These are phyloP conservation scores for Polytolypa hystricis DNA, from an alignment of 2,329 filamentous ascomycete genomes.

Conservation along the genomic window DNA sequence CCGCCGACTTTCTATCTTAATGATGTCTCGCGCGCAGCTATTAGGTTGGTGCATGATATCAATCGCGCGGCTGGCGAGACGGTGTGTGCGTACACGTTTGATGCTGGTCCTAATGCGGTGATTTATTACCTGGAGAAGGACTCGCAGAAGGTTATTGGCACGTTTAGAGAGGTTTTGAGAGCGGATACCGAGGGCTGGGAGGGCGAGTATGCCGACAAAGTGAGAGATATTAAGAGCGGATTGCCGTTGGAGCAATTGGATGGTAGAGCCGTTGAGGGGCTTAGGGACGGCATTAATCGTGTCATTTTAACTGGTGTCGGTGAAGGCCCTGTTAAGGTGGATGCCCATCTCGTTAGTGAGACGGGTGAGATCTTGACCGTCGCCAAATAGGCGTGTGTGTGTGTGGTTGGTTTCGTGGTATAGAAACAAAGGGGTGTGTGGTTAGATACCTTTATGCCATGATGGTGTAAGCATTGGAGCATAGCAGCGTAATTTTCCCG, in stretches of 20 bases:
- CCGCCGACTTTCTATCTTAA: constrained; percentile 99
- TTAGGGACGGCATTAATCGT: constrained; percentile 72
- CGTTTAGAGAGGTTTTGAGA: constrained; percentile 67
- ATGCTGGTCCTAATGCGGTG: constrained; percentile 92
- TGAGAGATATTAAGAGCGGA: constrained; percentile 42
- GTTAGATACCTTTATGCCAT: too few species aligned
- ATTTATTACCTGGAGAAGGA: constrained; percentile 87
- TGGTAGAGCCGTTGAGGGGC: constrained; percentile 43
- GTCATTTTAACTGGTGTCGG: constrained; percentile 89
- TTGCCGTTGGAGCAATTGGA: constrained; percentile 50
- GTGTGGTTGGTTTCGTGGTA: background rate
- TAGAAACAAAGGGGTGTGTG: background rate
- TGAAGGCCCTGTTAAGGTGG: constrained; percentile 71
- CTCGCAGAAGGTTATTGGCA: constrained; percentile 59
- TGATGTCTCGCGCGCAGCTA: constrained; percentile 77
- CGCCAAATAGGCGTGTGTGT: constrained; percentile 9
- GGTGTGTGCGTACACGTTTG: constrained; percentile 91
- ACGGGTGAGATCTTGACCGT: constrained; percentile 41
- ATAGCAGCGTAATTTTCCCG: too few species aligned
- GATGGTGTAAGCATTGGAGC: too few species aligned
- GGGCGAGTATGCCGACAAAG: constrained; percentile 48
- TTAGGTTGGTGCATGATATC: constrained; percentile 79
- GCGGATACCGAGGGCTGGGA: constrained; percentile 40
- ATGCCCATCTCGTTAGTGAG: constrained; percentile 63
- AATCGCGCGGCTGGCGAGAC: constrained; percentile 68